A percentile compares a stretch with the other conserved stretches of the same genome.
These are phyloP conservation scores for Eucalyptus pauciflora DNA, from an alignment of 345 rosid genomes.

Conservation along the genomic window DNA sequence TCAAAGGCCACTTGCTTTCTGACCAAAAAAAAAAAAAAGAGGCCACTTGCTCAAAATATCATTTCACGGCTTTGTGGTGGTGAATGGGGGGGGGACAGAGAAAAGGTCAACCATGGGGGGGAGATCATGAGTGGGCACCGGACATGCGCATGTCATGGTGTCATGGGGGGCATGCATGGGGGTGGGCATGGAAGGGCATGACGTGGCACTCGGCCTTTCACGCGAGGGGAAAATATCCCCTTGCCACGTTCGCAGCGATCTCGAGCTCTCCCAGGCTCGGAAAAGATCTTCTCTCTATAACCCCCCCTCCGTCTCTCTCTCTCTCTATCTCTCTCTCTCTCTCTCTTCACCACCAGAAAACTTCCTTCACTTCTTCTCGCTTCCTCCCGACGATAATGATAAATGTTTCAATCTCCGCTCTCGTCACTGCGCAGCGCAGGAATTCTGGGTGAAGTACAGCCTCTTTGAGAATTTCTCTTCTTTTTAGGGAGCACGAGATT, in stretches of 20 bases:
- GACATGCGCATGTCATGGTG: neutral
- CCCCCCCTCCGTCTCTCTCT: neutral
- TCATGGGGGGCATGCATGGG: neutral
- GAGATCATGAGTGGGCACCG: neutral
- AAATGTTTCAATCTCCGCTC: neutral
- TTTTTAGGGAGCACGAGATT: neutral
- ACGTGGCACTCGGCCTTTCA: conserved; percentile 24
- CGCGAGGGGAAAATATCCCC: conserved; percentile 53
- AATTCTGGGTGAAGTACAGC: neutral
- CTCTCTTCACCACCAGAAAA: neutral
- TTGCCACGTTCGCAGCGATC: conserved; percentile 38
- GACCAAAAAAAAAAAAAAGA: neutral
- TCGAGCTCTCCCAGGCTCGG: conserved; percentile 4
- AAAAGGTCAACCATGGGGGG: neutral
- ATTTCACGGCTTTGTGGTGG: neutral
- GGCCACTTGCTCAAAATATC: neutral
- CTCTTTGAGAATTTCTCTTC: neutral
- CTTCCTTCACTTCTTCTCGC: neutral
- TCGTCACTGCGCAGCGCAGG: neutral
- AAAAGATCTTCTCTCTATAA: conserved; percentile 26
- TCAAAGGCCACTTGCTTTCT: neutral
- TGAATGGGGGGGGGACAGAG: neutral
- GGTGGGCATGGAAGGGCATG: neutral
- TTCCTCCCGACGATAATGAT: neutral
- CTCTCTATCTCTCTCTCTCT: neutral